Base-by-base conservation (phyloP, 164 flowering plant species). In the Umbilicus rupestris region DNA sequence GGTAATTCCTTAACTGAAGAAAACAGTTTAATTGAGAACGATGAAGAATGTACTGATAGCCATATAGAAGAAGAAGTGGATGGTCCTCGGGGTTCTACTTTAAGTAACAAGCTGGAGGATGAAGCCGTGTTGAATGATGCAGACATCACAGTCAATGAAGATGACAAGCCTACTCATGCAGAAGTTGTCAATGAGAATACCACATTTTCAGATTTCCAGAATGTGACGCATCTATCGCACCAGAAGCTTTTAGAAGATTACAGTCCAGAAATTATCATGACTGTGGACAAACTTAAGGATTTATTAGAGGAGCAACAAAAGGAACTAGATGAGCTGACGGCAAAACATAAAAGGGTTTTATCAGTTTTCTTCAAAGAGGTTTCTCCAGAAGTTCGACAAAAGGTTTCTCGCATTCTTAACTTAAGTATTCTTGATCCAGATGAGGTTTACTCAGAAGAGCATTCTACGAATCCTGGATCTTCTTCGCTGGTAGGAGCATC, bases 241-340 rank as follows among this genome's bases (percentile, higher is more conserved):
- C 5, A 28, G 31, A 14, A 28, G 15, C 59, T 26, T 9, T 52
- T 26, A 24, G 59, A 52, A 26, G 59, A 24, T 17, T 26, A 16
- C 31, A 52, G 17, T 28, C 59, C 59, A 11, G 59, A 52, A 28
- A 10, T 52, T 28, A 52, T 52, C 31, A 26, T 11, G 59, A 28
- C 59, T 15, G 74, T 66, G 12, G 78, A 80, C 72, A 79, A 88
- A 66, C 83, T 92, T 17, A 84, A 87, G 72, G 68, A 68, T 46
- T 60, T 92, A 60, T 75, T 86, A 71, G 55, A 50, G 16, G 79
- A 84, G 69, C 99, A 92, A 49, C 77, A 76, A 70, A 73, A 73
- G 69, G 96, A 95, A 73, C 74, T 88, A 1, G 78, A 84, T 44
- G 93, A 85, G 65, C 73, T 92, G 12, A 84, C 68, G 76, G 76